A percentile compares a stretch with the other conserved stretches of the same genome.
phyloP scores from a whole-genome alignment of 352 stramenopile species.

The Phytophthora chlamydospora region DNA sequence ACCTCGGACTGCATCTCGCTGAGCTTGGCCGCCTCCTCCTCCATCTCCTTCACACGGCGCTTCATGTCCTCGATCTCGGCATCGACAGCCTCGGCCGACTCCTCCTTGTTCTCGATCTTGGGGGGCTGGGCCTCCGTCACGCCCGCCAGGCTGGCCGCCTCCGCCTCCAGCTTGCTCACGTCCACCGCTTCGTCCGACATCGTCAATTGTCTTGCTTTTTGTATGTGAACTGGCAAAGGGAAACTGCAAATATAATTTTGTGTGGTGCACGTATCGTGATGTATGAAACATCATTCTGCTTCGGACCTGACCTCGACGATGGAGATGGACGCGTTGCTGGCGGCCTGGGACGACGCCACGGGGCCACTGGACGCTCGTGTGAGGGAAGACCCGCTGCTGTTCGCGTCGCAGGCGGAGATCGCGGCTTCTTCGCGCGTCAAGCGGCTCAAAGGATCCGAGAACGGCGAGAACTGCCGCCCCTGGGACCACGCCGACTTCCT shows the following conservation, averaged over 20 bases:
- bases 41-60: conserved; percentile 80
- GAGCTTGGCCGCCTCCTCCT: conserved; percentile 83
- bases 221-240: conserved; percentile 10
- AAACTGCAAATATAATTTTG: too few species aligned
- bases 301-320: conserved; percentile 6
- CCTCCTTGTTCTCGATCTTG: conserved; percentile 21
- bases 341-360: conserved; percentile 42
- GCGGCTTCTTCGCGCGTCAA: conserved; percentile 1
- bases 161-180: conserved; percentile 55
- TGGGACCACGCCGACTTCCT: conserved; percentile 62
- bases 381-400: conserved; percentile 29
- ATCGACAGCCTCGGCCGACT: conserved; percentile 50
- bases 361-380: conserved; percentile 35
- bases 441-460: conserved; percentile 1
- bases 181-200: conserved; percentile 57
- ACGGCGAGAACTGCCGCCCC: conserved; percentile 34
- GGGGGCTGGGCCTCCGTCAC: conserved; percentile 30
- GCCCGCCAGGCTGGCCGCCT: conserved; percentile 45
- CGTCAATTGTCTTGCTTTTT: conserved; percentile 29
- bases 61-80: conserved; percentile 89
- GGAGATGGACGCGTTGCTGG: conserved; percentile 34
- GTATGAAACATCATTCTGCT: conserved; percentile 4
- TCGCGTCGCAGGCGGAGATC: conserved; percentile 10
- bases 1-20: conserved; percentile 88
- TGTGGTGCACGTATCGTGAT: neutral